Conservation (phyloP, 2,329 filamentous ascomycete species). For the Colletotrichum trifolii region DNA sequence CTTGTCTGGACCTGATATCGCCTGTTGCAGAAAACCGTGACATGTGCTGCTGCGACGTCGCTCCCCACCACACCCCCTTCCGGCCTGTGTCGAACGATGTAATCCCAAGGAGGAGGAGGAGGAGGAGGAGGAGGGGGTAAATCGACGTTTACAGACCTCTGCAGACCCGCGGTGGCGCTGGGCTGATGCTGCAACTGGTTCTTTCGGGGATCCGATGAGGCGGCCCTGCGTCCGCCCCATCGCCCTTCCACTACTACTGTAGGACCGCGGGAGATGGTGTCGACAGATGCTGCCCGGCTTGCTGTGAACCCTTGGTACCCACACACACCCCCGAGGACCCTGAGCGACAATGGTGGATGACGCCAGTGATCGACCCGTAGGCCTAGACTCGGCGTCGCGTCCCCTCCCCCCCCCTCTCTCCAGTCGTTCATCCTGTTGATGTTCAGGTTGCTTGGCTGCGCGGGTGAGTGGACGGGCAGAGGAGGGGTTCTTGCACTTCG, state of each 20-base stretch:
- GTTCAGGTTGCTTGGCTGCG: background rate
- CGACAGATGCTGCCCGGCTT: background rate
- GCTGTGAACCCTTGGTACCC: background rate
- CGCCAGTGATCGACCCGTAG: slow-evolving; percentile 30
- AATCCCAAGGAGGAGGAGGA: too few species aligned
- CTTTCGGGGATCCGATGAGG: slow-evolving; percentile 25
- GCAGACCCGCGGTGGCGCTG: background rate
- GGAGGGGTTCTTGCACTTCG: background rate
- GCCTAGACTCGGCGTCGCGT: slow-evolving; percentile 3
- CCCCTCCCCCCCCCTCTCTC: background rate
- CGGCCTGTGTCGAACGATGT: too few species aligned
- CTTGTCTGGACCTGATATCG: background rate
- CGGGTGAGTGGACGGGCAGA: background rate
- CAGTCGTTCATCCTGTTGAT: background rate
- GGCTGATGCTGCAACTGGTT: slow-evolving; percentile 6
- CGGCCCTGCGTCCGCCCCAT: slow-evolving; percentile 9
- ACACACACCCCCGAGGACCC: slow-evolving; percentile 18
- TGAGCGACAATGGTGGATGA: slow-evolving; percentile 22
- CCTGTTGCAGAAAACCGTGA: too few species aligned
- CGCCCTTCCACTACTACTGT: background rate
- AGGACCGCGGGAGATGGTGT: slow-evolving; percentile 16
- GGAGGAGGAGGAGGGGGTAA: background rate
- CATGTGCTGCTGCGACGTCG: too few species aligned
- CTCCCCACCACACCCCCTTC: too few species aligned
- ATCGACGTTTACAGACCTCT: background rate